Percentiles rank a stretch among this genome's conserved stretches.
phyloP scores from a whole-genome alignment of 108 stramenopile genomes.

The Phaeodactylum tricornutum region DNA sequence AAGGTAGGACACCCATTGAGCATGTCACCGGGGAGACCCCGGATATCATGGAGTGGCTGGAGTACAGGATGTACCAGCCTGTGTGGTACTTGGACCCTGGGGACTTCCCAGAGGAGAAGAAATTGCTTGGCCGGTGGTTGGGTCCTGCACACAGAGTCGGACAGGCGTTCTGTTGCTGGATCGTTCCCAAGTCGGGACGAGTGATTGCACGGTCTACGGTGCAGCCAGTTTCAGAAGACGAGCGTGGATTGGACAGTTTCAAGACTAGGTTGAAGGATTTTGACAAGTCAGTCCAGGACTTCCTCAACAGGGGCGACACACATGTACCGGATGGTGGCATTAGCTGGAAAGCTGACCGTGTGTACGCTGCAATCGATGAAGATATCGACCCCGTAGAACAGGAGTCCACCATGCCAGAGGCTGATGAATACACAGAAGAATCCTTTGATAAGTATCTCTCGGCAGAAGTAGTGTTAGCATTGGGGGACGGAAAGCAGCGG shows the following conservation, averaged over 20 bases:
- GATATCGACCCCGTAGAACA: no score
- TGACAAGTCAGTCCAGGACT: constrained; percentile 4
- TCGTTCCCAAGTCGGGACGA: constrained; percentile 9
- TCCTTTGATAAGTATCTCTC: constrained; percentile 14
- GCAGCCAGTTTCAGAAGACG: constrained; percentile 1
- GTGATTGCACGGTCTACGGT: constrained; percentile 1
- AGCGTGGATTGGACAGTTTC: neutral
- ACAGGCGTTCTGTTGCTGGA: constrained; percentile 5
- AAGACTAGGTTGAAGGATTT: neutral
- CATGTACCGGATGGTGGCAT: neutral
- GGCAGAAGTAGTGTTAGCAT: constrained; percentile 12
- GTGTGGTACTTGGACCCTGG: constrained; percentile 10
- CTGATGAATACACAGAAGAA: neutral
- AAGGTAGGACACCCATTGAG: constrained; percentile 15
- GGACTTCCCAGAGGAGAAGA: neutral
- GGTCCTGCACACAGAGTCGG: constrained; percentile 13
- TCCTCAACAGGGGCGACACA: no score
- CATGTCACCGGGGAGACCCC: constrained; percentile 17
- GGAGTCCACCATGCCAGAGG: neutral
- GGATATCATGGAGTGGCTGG: constrained; percentile 14
- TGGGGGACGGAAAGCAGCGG: constrained; percentile 3
- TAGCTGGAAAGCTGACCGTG: no score
- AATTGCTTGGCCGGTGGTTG: constrained; percentile 15
- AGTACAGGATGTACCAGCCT: constrained; percentile 18
- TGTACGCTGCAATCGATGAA: neutral